Evolutionary conservation across 768 basidiomycete species (phyloP).

Genomic region (Trichaptum fuscoviolaceum): DNA sequence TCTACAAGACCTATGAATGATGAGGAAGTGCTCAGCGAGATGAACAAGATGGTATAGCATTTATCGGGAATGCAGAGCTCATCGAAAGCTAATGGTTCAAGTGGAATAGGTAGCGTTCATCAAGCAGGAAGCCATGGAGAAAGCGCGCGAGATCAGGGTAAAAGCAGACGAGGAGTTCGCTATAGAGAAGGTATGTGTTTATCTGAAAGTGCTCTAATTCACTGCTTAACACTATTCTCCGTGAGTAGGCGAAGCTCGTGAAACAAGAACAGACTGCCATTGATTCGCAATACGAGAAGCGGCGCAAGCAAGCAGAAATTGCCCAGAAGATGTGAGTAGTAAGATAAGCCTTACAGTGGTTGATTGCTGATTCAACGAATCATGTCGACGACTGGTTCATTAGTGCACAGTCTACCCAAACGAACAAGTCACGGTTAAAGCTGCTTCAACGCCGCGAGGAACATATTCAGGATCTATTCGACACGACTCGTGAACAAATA

Average conservation of each 20-base stretch:
- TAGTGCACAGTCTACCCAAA: slow-evolving; percentile 92
- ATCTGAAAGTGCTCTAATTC: background rate
- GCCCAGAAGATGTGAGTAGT: slow-evolving; percentile 88
- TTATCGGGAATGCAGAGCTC: slow-evolving; percentile 9
- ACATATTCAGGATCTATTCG: slow-evolving; percentile 84
- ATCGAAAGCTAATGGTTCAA: slow-evolving; percentile 2
- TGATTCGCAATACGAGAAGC: slow-evolving; percentile 93
- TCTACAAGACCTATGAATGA: slow-evolving; percentile 81
- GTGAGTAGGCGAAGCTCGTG: slow-evolving; percentile 86
- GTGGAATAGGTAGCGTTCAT: slow-evolving; percentile 84
- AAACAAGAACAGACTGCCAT: slow-evolving; percentile 94
- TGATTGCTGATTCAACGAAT: background rate
- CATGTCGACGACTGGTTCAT: slow-evolving; percentile 7
- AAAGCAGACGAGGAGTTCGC: slow-evolving; percentile 99
- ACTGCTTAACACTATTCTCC: background rate
- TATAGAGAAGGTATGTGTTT: slow-evolving; percentile 78
- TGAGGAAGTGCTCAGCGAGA: slow-evolving; percentile 91
- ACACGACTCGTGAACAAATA: slow-evolving; percentile 58
- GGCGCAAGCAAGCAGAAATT: slow-evolving; percentile 87
- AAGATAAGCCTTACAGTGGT: background rate
- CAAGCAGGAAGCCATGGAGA: slow-evolving; percentile 97
- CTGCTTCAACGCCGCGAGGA: slow-evolving; percentile 90
- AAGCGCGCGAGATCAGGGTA: slow-evolving; percentile 92
- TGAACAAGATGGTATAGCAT: slow-evolving; percentile 91
- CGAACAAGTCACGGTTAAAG: slow-evolving; percentile 91